These are phyloP conservation scores for Globisporangium apiculatum DNA, from an alignment of 352 stramenopile species.

Conservation along the genomic window DNA sequence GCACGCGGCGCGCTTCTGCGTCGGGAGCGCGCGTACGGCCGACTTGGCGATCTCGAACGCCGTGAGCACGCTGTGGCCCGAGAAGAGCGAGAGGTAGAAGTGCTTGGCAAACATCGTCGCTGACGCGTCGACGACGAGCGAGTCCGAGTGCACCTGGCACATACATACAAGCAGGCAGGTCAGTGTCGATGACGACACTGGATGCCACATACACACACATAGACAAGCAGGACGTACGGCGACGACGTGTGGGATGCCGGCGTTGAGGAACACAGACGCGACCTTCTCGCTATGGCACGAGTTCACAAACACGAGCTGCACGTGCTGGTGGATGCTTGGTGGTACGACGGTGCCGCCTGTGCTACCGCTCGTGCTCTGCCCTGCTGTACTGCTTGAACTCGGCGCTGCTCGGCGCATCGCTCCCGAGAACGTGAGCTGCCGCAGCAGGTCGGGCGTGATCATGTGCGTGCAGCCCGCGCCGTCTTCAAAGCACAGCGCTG, in stretches of 20 bases:
- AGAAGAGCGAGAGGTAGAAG: slow-evolving; percentile 79
- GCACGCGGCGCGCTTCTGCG: slow-evolving; percentile 50
- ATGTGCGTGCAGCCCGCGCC: slow-evolving; percentile 63
- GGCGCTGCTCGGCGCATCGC: slow-evolving; percentile 8
- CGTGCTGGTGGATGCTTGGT: slow-evolving; percentile 14
- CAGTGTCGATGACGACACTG: background rate
- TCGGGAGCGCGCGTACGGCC: slow-evolving; percentile 55
- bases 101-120: slow-evolving; percentile 83
- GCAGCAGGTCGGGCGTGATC: slow-evolving; percentile 56
- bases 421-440: slow-evolving; percentile 63
- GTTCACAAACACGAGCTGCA: slow-evolving; percentile 79
- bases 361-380: slow-evolving; percentile 11
- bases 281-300: slow-evolving; percentile 82
- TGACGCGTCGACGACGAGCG: slow-evolving; percentile 61
- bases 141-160: slow-evolving; percentile 61
- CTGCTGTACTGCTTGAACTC: background rate
- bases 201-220: background rate
- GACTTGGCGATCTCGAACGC: slow-evolving; percentile 75
- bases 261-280: slow-evolving; percentile 84
- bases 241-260: slow-evolving; percentile 89
- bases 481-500: slow-evolving; percentile 77
- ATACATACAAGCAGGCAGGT: background rate
- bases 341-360: background rate
- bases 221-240: slow-evolving; percentile 33
- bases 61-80: slow-evolving; percentile 54